Conservation (phyloP, 1,284 basidiomycete species). For the Afroboletus lepidellus region DNA sequence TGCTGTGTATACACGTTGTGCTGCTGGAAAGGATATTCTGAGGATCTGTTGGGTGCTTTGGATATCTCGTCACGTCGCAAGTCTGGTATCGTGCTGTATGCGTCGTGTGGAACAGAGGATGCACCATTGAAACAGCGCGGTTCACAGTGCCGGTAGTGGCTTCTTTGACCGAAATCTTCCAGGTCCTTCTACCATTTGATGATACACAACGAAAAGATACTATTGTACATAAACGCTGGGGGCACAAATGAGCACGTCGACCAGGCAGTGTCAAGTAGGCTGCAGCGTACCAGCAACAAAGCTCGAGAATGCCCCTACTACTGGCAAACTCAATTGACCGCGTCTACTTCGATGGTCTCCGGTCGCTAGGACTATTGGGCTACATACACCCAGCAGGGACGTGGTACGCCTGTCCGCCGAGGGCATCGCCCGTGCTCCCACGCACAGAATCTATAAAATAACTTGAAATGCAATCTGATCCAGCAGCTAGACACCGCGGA, state of each 20-base stretch:
- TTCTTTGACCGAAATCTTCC: conserved; percentile 26
- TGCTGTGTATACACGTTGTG: conserved; percentile 8
- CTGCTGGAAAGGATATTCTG: conserved; percentile 1
- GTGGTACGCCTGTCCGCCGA: conserved; percentile 1
- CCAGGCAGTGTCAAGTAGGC: background rate
- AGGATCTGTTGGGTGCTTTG: too few species aligned
- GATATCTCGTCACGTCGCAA: conserved; percentile 5
- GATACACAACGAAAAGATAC: conserved; percentile 22
- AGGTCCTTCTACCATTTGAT: conserved; percentile 24
- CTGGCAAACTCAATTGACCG: conserved; percentile 12
- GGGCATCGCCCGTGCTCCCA: conserved; percentile 13
- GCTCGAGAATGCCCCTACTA: conserved; percentile 18
- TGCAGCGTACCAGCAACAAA: conserved; percentile 25
- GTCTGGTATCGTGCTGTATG: conserved; percentile 6
- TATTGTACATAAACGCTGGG: conserved; percentile 27
- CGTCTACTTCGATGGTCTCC: background rate
- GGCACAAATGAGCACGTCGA: background rate
- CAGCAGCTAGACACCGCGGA: background rate
- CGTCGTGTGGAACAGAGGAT: conserved; percentile 5
- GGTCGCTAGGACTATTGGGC: background rate
- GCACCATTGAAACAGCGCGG: conserved; percentile 3
- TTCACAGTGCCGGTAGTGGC: conserved; percentile 4
- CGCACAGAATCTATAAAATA: conserved; percentile 26
- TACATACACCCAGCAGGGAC: conserved; percentile 27
- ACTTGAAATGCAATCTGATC: conserved; percentile 16